These are phyloP conservation scores for Bipolaris victoriae DNA, from an alignment of 2,329 filamentous ascomycete species.

Conservation along the genomic window DNA sequence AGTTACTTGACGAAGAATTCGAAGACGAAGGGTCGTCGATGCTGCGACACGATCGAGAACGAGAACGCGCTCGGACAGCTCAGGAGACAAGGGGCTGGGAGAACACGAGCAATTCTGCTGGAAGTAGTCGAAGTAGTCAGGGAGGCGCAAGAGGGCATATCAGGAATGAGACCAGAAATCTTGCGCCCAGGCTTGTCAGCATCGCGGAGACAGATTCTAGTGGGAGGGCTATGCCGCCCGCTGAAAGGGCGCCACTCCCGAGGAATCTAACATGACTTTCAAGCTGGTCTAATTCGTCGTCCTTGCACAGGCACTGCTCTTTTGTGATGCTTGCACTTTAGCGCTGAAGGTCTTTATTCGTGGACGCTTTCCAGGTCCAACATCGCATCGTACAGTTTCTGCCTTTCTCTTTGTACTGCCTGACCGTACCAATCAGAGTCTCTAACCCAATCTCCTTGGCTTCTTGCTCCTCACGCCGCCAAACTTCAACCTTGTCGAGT, in stretches of 20 bases:
- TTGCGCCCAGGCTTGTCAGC: conserved; percentile 43
- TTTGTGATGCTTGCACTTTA: conserved; percentile 1
- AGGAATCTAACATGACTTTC: conserved; percentile 44
- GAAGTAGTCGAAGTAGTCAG: conserved; percentile 41
- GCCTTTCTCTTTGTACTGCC: not conserved
- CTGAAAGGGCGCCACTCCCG: conserved; percentile 55
- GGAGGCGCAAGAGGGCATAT: conserved; percentile 44
- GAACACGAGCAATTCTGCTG: conserved; percentile 37
- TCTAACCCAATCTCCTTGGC: conserved; percentile 76
- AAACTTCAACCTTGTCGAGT: conserved; percentile 91
- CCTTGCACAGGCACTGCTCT: conserved; percentile 4
- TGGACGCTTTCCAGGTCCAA: not conserved
- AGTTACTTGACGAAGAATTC: conserved; percentile 65
- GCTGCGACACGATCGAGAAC: conserved; percentile 55
- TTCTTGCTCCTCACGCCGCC: conserved; percentile 87
- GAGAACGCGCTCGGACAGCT: conserved; percentile 32
- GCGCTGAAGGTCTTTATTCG: not conserved
- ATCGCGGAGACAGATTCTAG: conserved; percentile 52
- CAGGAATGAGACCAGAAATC: conserved; percentile 36
- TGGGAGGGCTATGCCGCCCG: conserved; percentile 52
- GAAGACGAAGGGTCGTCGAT: conserved; percentile 65
- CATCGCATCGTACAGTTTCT: conserved; percentile 1
- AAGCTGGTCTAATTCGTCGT: conserved; percentile 10
- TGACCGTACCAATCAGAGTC: not conserved
- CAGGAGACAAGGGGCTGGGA: conserved; percentile 40